Base-by-base conservation (phyloP, 352 stramenopile species). In the Phytophthora uliginosa region DNA sequence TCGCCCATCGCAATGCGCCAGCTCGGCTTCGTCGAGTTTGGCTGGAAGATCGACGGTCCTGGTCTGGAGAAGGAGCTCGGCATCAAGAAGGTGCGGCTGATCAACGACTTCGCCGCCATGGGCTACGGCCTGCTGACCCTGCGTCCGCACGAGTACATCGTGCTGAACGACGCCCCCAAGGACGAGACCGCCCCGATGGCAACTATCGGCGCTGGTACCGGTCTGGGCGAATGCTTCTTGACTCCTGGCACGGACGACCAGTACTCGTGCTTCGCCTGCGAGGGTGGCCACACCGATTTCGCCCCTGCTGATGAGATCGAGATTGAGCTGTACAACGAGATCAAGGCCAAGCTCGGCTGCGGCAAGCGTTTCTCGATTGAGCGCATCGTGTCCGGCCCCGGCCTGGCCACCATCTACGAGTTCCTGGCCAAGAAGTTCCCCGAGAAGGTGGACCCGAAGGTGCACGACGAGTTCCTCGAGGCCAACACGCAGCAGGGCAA, bases 21-120 rank as follows among this genome's bases (percentile, higher is more conserved):
- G 28, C 28, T 31, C 28, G 28, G 28, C 28, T 7, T 26, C 24
- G n/a, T n/a, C n/a, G 80, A 89, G 66, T 93, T 86, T 13, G 88
- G 89, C 61, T 98, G 93, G 93, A 85, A 85, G 62, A 96, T 98
- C 69, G 90, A 97, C 60, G 93, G 93, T 24, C 69, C 82, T 2
- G 59, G 77, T 57, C 71, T 98, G 4, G 77, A 94, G 62, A 82
- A 79, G 28, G 74, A 93, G 77, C 74, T 94, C 36, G 90, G 82
- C 59, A 97, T 98, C 70, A 83, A 86, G 58, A 82, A 77, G 17
- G 95, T 98, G 45, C 86, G 86, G n/a, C 84, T 99, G 18, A 97
- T 99, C 47, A 99, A 99, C 79, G 97, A 99, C 78, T 99, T 99
- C 81, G 95, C 97, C 0, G 97, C 91, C 33, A 97, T 98, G 77